Percentiles rank a stretch among this genome's conserved stretches.
Conservation (phyloP, 257 asterid genomes). For the Solanum bulbocastanum region DNA sequence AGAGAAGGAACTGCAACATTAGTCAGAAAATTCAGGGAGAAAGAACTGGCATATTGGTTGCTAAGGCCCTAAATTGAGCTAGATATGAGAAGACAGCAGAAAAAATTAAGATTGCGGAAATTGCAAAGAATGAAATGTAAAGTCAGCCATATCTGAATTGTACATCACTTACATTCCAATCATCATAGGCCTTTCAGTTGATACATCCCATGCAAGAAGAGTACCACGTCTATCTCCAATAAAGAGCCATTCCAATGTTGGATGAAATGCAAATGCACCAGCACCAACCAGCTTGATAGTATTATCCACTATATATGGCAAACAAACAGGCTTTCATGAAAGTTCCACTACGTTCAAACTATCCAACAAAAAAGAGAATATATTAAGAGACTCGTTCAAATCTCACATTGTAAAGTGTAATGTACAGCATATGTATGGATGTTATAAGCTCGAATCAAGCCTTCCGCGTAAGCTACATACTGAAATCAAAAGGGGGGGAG, state of each 20-base stretch:
- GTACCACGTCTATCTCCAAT: conserved; percentile 99
- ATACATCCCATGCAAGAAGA: conserved; percentile 98
- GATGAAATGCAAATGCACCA: conserved; percentile 97
- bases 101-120: neutral
- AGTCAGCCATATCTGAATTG: neutral
- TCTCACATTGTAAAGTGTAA: conserved; percentile 93
- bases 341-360: neutral
- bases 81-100: neutral
- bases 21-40: neutral
- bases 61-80: conserved; percentile 3
- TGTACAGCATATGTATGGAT: conserved; percentile 86
- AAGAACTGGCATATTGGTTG: neutral
- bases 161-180: conserved; percentile 81
- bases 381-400: conserved; percentile 1
- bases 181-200: conserved; percentile 98
- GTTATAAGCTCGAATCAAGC: conserved; percentile 93
- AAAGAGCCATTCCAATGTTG: conserved; percentile 94
- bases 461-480: conserved; percentile 99
- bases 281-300: conserved; percentile 94
- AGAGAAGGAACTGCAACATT: neutral
- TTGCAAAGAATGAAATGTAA: neutral
- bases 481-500: conserved; percentile 27
- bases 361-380: neutral
- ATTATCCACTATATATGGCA: conserved; percentile 70
- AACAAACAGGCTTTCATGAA: neutral